phyloP scores from a whole-genome alignment of 768 basidiomycete species.

The Termitomyces sp. region DNA sequence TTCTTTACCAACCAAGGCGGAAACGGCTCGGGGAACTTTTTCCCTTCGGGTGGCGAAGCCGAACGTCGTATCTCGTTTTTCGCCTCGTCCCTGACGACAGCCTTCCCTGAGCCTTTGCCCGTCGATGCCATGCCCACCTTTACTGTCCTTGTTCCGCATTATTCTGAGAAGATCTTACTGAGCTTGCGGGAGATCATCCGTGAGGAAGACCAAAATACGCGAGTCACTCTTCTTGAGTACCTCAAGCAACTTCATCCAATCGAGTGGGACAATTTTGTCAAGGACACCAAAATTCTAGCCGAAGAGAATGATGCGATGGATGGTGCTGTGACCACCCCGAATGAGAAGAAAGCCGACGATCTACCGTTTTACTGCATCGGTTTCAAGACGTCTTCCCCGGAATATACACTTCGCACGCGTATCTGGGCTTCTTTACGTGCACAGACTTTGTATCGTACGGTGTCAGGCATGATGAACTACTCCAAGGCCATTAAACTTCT shows the following conservation, averaged over 20 bases:
- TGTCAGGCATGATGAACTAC: constrained; percentile 99
- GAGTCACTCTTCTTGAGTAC: constrained; percentile 96
- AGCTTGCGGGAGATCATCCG: constrained; percentile 97
- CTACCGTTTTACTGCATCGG: constrained; percentile 99
- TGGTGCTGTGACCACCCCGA: constrained; percentile 45
- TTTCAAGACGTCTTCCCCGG: constrained; percentile 98
- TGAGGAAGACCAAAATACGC: constrained; percentile 94
- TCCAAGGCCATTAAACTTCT: constrained; percentile 99
- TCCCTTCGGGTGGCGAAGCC: constrained; percentile 91
- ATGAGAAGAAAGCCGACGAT: constrained; percentile 92
- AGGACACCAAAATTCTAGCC: constrained; percentile 97
- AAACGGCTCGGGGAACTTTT: constrained; percentile 72
- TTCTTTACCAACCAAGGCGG: constrained; percentile 95
- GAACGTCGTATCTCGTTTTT: constrained; percentile 99
- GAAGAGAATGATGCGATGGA: constrained; percentile 73
- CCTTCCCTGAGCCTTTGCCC: constrained; percentile 91
- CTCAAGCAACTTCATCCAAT: constrained; percentile 97
- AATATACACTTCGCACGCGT: constrained; percentile 97
- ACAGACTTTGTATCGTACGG: constrained; percentile 96
- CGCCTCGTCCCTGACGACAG: constrained; percentile 93
- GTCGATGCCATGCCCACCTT: constrained; percentile 99
- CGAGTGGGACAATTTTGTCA: constrained; percentile 99
- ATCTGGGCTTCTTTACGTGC: constrained; percentile 99
- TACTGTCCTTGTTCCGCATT: constrained; percentile 98
- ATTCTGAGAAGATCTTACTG: constrained; percentile 97